A percentile compares a stretch with the other conserved stretches of the same genome.
phyloP scores from a whole-genome alignment of 106 monocot genomes.

The Apostasia shenzhenica region DNA sequence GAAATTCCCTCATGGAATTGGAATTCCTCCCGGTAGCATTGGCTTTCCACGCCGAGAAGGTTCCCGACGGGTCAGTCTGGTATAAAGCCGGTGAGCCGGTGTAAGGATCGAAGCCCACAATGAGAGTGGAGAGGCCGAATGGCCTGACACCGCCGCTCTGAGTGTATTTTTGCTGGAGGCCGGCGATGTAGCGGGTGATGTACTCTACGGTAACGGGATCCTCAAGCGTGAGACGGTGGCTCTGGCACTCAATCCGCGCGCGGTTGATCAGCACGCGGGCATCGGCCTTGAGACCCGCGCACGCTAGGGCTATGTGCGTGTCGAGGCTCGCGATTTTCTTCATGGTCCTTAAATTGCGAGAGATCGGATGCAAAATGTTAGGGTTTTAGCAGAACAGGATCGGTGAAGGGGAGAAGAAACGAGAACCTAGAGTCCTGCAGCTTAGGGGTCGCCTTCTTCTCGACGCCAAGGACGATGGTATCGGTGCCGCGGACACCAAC shows the following conservation, averaged over 20 bases:
- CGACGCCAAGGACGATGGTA: conserved; percentile 92
- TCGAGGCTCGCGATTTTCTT: conserved; percentile 89
- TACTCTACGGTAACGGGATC: conserved; percentile 93
- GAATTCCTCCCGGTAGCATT: conserved; percentile 96
- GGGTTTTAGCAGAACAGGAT: not conserved
- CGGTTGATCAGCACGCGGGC: conserved; percentile 85
- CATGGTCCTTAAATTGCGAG: conserved; percentile 35
- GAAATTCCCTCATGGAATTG: conserved; percentile 84
- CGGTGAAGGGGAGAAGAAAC: not conserved
- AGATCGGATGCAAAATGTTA: not conserved
- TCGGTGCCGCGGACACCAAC: conserved; percentile 94
- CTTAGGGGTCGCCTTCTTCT: conserved; percentile 93
- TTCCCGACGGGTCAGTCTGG: conserved; percentile 95
- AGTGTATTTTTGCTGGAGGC: conserved; percentile 96
- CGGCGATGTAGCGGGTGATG: conserved; percentile 88
- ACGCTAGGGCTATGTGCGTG: conserved; percentile 81
- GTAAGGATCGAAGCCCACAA: conserved; percentile 90
- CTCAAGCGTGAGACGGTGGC: conserved; percentile 80
- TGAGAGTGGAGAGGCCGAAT: conserved; percentile 85
- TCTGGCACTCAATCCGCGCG: conserved; percentile 93
- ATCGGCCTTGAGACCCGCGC: conserved; percentile 93
- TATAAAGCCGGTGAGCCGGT: conserved; percentile 55
- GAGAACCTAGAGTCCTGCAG: conserved; percentile 83
- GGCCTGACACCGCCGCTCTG: conserved; percentile 95
- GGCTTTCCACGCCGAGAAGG: conserved; percentile 96